Conservation (phyloP, 2,329 filamentous ascomycete species). For the Elsinoe fawcettii region DNA sequence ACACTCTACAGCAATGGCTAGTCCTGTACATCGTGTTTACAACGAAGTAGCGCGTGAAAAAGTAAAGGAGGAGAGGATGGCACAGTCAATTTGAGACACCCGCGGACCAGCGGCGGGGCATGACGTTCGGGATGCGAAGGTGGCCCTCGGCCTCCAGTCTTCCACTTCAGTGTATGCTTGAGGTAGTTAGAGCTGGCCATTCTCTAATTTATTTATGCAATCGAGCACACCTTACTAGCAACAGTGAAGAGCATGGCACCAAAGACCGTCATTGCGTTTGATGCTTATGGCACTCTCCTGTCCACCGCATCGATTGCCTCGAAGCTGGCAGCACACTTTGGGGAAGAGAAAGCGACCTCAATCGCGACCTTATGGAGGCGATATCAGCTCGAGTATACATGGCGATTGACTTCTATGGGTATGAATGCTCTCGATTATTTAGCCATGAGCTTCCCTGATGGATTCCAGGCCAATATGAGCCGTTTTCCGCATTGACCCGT, state of each 20-base stretch:
- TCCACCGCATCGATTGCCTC: conserved; percentile 61
- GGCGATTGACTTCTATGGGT: conserved; percentile 70
- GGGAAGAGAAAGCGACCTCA: conserved; percentile 47
- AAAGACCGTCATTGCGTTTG: conserved; percentile 56
- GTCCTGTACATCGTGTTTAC: no score
- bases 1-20: no score
- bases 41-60: no score
- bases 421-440: conserved; percentile 22
- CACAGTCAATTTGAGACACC: no score
- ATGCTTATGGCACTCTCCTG: conserved; percentile 67
- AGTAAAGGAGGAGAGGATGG: no score
- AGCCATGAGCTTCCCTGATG: not conserved
- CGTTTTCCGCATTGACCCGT: conserved; percentile 57
- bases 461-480: conserved; percentile 48
- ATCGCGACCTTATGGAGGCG: conserved; percentile 58
- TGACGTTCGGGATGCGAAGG: not conserved
- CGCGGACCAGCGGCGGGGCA: not conserved
- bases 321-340: conserved; percentile 51
- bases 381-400: conserved; percentile 71
- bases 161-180: no score
- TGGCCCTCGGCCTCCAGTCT: not conserved
- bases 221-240: conserved; percentile 1
- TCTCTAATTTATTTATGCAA: not conserved
- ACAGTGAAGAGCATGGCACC: not conserved
- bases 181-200: no score